Base-by-base conservation (phyloP, 192 early-diverging fungal species). In the Powellomyces hirtus region DNA sequence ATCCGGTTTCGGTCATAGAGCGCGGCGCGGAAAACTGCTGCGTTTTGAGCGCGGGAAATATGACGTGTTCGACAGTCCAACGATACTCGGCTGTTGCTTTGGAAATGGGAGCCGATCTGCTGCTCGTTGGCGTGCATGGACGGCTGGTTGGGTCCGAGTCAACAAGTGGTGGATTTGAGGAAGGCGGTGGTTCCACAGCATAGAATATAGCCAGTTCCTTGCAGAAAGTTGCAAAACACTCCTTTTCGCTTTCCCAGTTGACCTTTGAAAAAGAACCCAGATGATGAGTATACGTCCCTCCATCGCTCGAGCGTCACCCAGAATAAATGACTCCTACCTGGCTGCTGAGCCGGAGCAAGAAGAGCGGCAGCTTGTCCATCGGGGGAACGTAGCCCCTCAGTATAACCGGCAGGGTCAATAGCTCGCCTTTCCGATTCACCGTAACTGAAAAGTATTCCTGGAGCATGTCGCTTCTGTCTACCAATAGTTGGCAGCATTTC, bases 381-480 rank as follows among this genome's bases (percentile, higher is more conserved):
- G 29, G 58, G 2, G 96, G 95, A 11, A 77, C 71, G 76, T 96
- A 98, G 26, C 86, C 90, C 22, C 80, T 74, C 18, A 98, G 61
- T 45, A 98, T 29, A 80, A 97, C 81, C 0, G 96, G 96, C 30
- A 98, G 65, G 0, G 88, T 76, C 20, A 77, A 62, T 2, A 96
- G 60, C 7, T 85, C 61, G 1, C 94, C 91, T 11, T 77, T 72
- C 8, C 84, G 84, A 22, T 68, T 81, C 31, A 98, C 71, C 13
- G 58, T 81, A 5, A 98, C 79, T 8, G 88, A 86, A 73, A 95
- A 98, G 72, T 97, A 97, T 62, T 97, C 94, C 14, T 81, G 77
- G 4, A 98, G 80, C 94, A 98, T 95, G 30, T 90, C 88, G 2
- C 82, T 74, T 38, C 81, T 63, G 4, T 75, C 64, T 3, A 89